These are phyloP conservation scores for Imleria badia DNA, from an alignment of 768 basidiomycete genomes.

Conservation along the genomic window DNA sequence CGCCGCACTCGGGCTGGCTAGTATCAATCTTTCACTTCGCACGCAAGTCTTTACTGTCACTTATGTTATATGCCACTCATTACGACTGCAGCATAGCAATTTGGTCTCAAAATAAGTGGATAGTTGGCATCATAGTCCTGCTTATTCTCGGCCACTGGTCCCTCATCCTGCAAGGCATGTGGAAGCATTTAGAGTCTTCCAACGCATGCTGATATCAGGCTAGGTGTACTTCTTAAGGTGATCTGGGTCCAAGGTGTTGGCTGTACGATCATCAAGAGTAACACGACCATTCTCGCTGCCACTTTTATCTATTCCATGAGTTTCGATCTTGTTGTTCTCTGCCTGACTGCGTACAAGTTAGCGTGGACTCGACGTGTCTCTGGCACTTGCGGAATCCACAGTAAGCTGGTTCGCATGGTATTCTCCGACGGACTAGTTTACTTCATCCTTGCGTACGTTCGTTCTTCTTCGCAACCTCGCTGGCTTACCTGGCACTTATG, in stretches of 20 bases:
- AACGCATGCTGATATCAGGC: background rate
- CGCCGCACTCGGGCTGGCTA: constrained; percentile 44
- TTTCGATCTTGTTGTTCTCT: constrained; percentile 64
- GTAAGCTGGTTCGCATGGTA: constrained; percentile 58
- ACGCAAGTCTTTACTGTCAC: constrained; percentile 32
- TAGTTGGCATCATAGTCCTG: constrained; percentile 49
- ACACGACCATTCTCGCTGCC: constrained; percentile 62
- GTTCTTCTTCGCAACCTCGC: background rate
- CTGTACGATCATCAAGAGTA: constrained; percentile 58
- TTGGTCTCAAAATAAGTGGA: constrained; percentile 57
- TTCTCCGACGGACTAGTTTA: constrained; percentile 72
- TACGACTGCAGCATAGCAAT: constrained; percentile 51
- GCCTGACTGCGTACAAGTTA: constrained; percentile 62
- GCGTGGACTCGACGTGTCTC: constrained; percentile 24
- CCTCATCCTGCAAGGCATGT: constrained; percentile 59
- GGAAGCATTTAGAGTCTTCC: background rate
- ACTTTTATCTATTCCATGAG: constrained; percentile 78
- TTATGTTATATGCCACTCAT: background rate
- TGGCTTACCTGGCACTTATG: constrained; percentile 28
- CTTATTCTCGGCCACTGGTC: constrained; percentile 72
- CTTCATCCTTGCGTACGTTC: constrained; percentile 69
- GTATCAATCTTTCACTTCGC: constrained; percentile 47
- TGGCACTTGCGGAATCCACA: constrained; percentile 30
- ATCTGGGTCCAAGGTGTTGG: constrained; percentile 47
- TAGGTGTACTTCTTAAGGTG: constrained; percentile 62